Evolutionary conservation across 2,329 filamentous ascomycete species (phyloP), one percentile per base, ranked within the genome.

Genomic region (Diaporthe sp.): DNA sequence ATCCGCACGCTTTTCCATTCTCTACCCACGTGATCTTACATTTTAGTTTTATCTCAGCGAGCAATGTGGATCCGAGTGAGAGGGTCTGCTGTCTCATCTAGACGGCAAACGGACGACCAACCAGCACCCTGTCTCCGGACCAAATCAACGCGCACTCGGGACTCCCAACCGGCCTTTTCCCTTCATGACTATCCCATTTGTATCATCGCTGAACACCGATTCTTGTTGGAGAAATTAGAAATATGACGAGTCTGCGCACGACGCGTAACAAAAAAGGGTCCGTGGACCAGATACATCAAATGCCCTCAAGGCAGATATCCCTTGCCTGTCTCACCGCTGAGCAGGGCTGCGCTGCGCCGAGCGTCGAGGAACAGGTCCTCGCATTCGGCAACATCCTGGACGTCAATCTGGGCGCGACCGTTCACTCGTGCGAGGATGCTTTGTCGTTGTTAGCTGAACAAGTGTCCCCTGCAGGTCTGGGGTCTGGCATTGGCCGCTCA

Each of bases 401-500:
- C 87, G 81, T 95, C 94, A 81, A 96, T 95, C 82, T 94, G 92
- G 78, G 88, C 90, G 81, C 92, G 92, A 76, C 94, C 94, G 83
- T 93, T 94, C 82, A 97, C 94, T 82, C 94, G 93, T 76, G 96
- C 95, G 81, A 98, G 90, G 84, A 98, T 98, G 84, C 94, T 93
- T 80, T 81, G 75, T 79, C 76, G 79, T 70, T 80, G 81, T 83
- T 78, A 84, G 82, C 78, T 78, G 75, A 78, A 82, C 80, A 84
- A 79, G 79, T 79, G 81, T 75, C 73, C 70, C 72, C 67, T 65
- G 71, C 49, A 73, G 60, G 61, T 72, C 31, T 75, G 28, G 62
- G 62, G 12, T 57, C 49, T 65, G 67, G 73, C 67, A 74, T 37
- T 73, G 73, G 58, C 73, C 75, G 84, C 88, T 82, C 85, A 92